phyloP scores from a whole-genome alignment of 257 asterid species.

The Lantana camara region DNA sequence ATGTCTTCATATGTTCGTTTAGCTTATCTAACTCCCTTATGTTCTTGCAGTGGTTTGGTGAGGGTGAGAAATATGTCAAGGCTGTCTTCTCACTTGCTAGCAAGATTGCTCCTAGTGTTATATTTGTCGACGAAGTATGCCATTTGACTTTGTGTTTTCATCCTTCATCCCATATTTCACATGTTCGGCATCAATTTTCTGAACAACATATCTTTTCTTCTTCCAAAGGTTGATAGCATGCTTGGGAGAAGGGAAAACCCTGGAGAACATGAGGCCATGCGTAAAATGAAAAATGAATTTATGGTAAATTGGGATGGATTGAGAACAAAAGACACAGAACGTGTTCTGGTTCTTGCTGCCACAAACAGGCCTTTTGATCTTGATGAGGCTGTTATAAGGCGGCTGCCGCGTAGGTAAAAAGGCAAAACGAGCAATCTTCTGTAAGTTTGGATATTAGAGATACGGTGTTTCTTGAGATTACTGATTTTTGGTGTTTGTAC shows the following conservation, averaged over 20 bases:
- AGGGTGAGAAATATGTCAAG: constrained; percentile 91
- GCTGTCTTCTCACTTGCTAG: constrained; percentile 90
- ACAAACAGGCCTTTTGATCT: constrained; percentile 98
- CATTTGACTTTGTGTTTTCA: constrained; percentile 18
- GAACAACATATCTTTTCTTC: constrained; percentile 13
- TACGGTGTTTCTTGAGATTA: constrained; percentile 4
- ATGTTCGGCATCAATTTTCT: background rate
- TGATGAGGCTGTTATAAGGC: constrained; percentile 91
- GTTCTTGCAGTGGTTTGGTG: constrained; percentile 82
- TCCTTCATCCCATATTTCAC: background rate
- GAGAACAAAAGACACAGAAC: constrained; percentile 86
- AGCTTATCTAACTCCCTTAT: constrained; percentile 24
- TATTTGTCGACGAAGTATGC: constrained; percentile 92
- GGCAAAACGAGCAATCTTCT: background rate
- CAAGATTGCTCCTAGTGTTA: constrained; percentile 89
- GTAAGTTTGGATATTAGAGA: constrained; percentile 1
- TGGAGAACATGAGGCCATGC: constrained; percentile 95
- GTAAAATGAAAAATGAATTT: constrained; percentile 97
- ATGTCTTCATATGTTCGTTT: constrained; percentile 4
- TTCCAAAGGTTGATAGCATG: constrained; percentile 88
- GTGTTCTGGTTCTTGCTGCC: constrained; percentile 95
- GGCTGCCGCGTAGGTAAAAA: constrained; percentile 85
- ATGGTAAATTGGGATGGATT: constrained; percentile 99
- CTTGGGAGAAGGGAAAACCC: constrained; percentile 91
- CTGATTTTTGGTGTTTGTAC: constrained; percentile 17